A percentile compares a stretch with the other conserved stretches of the same genome.
Conservation (phyloP, 1,284 basidiomycete genomes). For the Pseudozyma hubeiensis region DNA sequence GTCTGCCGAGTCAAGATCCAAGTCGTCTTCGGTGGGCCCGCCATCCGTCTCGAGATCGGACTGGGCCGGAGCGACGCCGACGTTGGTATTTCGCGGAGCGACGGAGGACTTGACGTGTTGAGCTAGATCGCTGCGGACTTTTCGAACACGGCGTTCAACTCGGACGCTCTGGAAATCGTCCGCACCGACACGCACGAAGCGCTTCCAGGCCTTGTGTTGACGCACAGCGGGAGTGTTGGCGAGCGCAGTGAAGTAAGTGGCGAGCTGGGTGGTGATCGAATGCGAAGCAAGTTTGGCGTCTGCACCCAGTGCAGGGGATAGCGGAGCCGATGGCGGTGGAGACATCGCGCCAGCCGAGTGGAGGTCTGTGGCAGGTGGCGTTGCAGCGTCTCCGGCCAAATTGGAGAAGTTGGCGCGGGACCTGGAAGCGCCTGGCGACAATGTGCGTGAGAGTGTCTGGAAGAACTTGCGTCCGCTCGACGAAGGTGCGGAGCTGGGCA, state of each 20-base stretch:
- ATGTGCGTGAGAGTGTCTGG: constrained; percentile 58
- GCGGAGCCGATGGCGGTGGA: constrained; percentile 43
- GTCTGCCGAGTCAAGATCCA: constrained; percentile 49
- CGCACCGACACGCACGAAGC: constrained; percentile 83
- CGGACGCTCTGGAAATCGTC: constrained; percentile 87
- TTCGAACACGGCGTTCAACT: constrained; percentile 85
- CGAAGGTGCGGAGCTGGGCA: constrained; percentile 30
- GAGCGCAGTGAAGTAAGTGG: constrained; percentile 81
- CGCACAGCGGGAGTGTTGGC: constrained; percentile 77
- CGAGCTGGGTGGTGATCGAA: constrained; percentile 71
- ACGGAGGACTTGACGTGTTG: constrained; percentile 52
- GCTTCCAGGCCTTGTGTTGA: constrained; percentile 79
- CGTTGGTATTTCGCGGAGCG: constrained; percentile 58
- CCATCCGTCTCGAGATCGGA: constrained; percentile 58
- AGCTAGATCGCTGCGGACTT: constrained; percentile 78
- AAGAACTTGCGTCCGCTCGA: constrained; percentile 50
- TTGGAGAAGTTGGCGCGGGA: constrained; percentile 32
- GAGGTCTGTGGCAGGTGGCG: constrained; percentile 18
- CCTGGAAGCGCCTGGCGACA: constrained; percentile 47
- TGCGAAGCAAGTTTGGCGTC: constrained; percentile 28
- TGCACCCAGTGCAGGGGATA: constrained; percentile 27
- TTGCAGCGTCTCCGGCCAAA: constrained; percentile 29
- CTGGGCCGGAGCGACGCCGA: constrained; percentile 50
- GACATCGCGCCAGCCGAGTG: constrained; percentile 14
- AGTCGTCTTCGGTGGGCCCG: constrained; percentile 52